Conservation (phyloP, 129 eudicot species). For the Flaveria bidentis region DNA sequence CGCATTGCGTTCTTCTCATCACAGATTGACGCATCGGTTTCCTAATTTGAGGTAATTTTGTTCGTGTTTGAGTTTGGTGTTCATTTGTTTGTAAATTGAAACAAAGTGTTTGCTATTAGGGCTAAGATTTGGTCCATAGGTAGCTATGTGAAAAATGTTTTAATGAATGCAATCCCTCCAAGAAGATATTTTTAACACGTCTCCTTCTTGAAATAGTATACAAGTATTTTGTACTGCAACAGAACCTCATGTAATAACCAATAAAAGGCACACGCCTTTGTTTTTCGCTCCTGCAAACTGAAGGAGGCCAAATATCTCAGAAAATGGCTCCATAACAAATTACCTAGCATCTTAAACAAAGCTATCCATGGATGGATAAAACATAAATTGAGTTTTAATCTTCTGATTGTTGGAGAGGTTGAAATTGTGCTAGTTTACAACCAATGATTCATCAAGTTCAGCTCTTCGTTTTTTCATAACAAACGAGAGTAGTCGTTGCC, state of each 20-base stretch:
- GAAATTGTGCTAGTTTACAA: neutral
- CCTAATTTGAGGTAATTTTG: slow-evolving; percentile 41
- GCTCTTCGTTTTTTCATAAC: neutral
- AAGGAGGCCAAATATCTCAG: neutral
- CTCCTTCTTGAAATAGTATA: neutral
- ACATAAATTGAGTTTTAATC: neutral
- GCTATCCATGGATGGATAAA: neutral
- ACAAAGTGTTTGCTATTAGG: neutral
- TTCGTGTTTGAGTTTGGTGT: neutral
- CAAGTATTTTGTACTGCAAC: neutral
- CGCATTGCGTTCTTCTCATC: slow-evolving; percentile 35
- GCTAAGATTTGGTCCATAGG: neutral
- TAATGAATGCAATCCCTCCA: neutral
- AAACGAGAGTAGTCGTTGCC: neutral
- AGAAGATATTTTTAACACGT: neutral
- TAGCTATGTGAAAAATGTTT: neutral
- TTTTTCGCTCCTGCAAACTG: neutral
- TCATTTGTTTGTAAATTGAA: neutral
- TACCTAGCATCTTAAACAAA: neutral
- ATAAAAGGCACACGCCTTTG: neutral
- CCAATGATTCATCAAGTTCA: neutral
- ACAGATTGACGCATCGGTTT: slow-evolving; percentile 6
- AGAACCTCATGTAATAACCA: neutral
- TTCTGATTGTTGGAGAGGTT: neutral
- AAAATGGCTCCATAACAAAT: neutral